Evolutionary conservation across 148 eudicot species (phyloP).

Genomic region (Amaranthus hypochondriacus): DNA sequence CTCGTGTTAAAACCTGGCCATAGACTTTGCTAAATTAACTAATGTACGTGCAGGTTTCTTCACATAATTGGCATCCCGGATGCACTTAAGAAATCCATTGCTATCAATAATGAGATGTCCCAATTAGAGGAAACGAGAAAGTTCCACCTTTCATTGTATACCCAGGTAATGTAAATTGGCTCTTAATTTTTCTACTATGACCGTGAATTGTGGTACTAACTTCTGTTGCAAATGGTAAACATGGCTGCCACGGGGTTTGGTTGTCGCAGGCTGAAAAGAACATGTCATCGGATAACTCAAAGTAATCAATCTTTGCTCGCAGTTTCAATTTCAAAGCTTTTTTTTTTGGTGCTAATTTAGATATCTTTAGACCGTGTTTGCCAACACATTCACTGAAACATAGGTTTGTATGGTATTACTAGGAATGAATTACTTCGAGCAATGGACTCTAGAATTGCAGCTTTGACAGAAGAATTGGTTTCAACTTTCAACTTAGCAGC

Average conservation of each 20-base stretch:
- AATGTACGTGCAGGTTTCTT: constrained; percentile 51
- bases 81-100: constrained; percentile 39
- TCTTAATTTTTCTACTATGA: constrained; percentile 1
- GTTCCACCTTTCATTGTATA: constrained; percentile 81
- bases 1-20: constrained; percentile 1
- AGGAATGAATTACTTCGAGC: constrained; percentile 94
- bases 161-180: constrained; percentile 34
- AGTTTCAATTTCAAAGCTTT: constrained; percentile 5
- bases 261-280: constrained; percentile 46
- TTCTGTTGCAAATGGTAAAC: constrained; percentile 3
- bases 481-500: constrained; percentile 60
- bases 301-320: constrained; percentile 39
- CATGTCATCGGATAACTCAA: constrained; percentile 69
- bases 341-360: background rate
- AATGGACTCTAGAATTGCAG: constrained; percentile 72
- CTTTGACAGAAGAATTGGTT: constrained; percentile 60
- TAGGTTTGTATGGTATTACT: constrained; percentile 18
- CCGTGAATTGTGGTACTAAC: constrained; percentile 18
- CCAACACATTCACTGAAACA: constrained; percentile 22
- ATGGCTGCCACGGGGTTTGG: constrained; percentile 11
- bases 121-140: constrained; percentile 77
- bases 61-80: constrained; percentile 54
- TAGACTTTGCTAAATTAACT: constrained; percentile 5
- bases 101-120: constrained; percentile 55
- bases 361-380: background rate